A percentile compares a stretch with the other conserved stretches of the same genome.
Conservation (phyloP, 2,329 filamentous ascomycete genomes). For the Tolypocladium inflatum region DNA sequence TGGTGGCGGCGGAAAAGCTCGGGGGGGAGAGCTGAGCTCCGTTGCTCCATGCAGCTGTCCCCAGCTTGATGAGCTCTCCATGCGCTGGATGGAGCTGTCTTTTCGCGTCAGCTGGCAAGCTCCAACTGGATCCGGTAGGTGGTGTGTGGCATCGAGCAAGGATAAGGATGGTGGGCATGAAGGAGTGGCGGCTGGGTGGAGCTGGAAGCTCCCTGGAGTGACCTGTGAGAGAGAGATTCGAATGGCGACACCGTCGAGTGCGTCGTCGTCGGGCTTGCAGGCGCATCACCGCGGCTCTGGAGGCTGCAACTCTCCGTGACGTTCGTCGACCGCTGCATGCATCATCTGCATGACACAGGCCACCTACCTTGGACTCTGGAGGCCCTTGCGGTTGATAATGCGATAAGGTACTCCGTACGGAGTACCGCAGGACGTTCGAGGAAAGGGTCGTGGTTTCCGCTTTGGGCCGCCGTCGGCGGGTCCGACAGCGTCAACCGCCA, state of each 20-base stretch:
- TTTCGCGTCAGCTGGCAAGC: neutral
- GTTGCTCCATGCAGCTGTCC: neutral
- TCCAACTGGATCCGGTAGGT: slow-evolving; percentile 3
- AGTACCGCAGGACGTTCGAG: neutral
- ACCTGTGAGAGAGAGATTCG: neutral
- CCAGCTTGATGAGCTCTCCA: neutral
- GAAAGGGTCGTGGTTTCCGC: neutral
- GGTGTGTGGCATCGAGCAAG: neutral
- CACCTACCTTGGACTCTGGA: neutral
- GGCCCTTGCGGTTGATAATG: neutral
- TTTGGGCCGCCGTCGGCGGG: slow-evolving; percentile 3
- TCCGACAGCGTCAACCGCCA: slow-evolving; percentile 4
- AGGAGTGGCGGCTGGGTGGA: neutral
- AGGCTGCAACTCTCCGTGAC: neutral
- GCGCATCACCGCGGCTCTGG: neutral
- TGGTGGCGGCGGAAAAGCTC: neutral
- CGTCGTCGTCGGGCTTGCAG: neutral
- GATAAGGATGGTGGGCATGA: neutral
- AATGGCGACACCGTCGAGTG: neutral
- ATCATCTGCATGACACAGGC: neutral
- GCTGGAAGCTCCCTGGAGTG: neutral
- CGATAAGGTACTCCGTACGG: neutral
- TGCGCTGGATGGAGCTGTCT: neutral
- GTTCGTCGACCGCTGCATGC: neutral
- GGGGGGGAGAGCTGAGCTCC: neutral